Evolutionary conservation across 352 stramenopile species (phyloP).

Genomic region (Elongisporangium undulatum): DNA sequence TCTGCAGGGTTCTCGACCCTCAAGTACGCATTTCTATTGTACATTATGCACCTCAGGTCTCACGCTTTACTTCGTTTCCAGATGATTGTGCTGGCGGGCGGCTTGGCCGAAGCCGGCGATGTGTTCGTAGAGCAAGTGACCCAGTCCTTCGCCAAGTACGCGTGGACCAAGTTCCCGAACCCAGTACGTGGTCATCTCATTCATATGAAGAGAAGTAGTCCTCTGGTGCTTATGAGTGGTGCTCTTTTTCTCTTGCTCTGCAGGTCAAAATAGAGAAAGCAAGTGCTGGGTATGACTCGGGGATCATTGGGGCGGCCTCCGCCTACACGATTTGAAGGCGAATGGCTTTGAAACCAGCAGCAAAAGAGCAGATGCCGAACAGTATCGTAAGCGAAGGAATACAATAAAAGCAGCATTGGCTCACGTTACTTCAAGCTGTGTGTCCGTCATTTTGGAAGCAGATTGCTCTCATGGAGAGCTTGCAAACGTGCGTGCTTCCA

Average conservation of each 20-base stretch:
- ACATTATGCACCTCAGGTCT: neutral
- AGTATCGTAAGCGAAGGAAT: neutral
- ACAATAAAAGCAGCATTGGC: too few species aligned
- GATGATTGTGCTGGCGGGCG: conserved; percentile 79
- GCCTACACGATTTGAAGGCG: conserved; percentile 14
- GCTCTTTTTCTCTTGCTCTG: neutral
- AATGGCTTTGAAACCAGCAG: conserved; percentile 1
- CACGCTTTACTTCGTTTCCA: conserved; percentile 9
- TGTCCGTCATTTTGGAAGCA: too few species aligned
- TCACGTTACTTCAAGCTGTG: too few species aligned
- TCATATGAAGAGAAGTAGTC: conserved; percentile 2
- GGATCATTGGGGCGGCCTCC: conserved; percentile 76
- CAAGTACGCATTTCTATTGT: conserved; percentile 31
- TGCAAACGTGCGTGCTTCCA: too few species aligned
- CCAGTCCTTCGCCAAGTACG: conserved; percentile 54
- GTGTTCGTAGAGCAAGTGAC: conserved; percentile 66
- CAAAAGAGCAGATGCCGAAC: neutral
- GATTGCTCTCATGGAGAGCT: too few species aligned
- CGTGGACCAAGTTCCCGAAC: conserved; percentile 70
- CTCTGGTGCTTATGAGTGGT: conserved; percentile 2
- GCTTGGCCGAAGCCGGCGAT: conserved; percentile 69
- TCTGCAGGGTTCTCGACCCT: conserved; percentile 69
- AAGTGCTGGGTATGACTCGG: conserved; percentile 77
- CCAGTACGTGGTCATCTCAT: conserved; percentile 30
- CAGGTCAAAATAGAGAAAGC: conserved; percentile 77